Evolutionary conservation across 176 grass and related monocot species (phyloP).

Genomic region (Thalia dealbata): DNA sequence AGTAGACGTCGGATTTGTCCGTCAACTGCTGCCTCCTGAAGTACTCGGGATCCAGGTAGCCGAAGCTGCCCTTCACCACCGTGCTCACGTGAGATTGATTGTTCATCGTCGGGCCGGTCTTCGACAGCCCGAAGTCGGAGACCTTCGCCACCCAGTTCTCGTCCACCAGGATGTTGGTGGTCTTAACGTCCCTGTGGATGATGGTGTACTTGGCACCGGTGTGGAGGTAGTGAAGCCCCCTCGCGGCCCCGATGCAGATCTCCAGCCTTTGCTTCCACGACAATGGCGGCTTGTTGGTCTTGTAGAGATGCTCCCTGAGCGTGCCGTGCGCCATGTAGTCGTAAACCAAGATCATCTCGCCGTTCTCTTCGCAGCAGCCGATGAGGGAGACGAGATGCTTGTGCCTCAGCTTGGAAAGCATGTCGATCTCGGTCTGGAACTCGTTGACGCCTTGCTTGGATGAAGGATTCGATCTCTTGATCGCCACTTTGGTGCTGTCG

Average conservation of each 20-base stretch:
- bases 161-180: slow-evolving; percentile 14
- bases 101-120: slow-evolving; percentile 8
- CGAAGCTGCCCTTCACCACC: slow-evolving; percentile 13
- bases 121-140: slow-evolving; percentile 12
- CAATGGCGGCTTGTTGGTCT: slow-evolving; percentile 8
- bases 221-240: slow-evolving; percentile 18
- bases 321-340: slow-evolving; percentile 18
- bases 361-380: slow-evolving; percentile 11
- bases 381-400: slow-evolving; percentile 15
- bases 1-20: slow-evolving; percentile 12
- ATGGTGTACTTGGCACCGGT: slow-evolving; percentile 11
- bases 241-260: slow-evolving; percentile 8
- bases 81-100: slow-evolving; percentile 11
- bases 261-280: slow-evolving; percentile 17
- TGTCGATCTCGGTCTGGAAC: slow-evolving; percentile 21
- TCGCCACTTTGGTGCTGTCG: slow-evolving; percentile 3
- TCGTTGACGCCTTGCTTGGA: slow-evolving; percentile 10
- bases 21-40: slow-evolving; percentile 12
- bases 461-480: slow-evolving; percentile 16
- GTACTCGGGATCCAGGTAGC: slow-evolving; percentile 16
- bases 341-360: slow-evolving; percentile 19
- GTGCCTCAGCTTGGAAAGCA: slow-evolving; percentile 18
- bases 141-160: slow-evolving; percentile 19
- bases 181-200: slow-evolving; percentile 17
- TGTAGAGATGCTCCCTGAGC: slow-evolving; percentile 13